phyloP scores from a whole-genome alignment of 2,329 filamentous ascomycete species.

The Xylariaceae sp. region DNA sequence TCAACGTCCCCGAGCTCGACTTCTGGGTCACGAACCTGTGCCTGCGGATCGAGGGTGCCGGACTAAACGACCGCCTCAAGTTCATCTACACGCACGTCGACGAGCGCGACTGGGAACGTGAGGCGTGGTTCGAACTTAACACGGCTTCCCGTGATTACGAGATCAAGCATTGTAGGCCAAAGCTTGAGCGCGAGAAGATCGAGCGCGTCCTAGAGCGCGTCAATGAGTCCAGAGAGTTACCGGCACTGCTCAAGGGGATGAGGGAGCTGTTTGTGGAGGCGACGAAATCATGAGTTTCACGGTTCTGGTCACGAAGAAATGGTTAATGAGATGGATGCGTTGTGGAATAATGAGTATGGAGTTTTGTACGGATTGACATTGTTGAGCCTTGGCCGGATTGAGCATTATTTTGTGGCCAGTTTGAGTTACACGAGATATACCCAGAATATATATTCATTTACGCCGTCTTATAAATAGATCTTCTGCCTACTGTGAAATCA shows the following conservation, averaged over 20 bases:
- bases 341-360: constrained; percentile 20
- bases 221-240: constrained; percentile 80
- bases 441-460: constrained; percentile 9
- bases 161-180: constrained; percentile 80
- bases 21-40: constrained; percentile 96
- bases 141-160: constrained; percentile 85
- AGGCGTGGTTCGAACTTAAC: constrained; percentile 92
- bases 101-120: constrained; percentile 84
- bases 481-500: not conserved
- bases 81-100: constrained; percentile 90
- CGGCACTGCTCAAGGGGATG: constrained; percentile 80
- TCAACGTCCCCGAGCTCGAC: constrained; percentile 91
- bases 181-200: constrained; percentile 78
- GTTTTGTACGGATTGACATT: not conserved
- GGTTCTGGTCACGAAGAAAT: not conserved
- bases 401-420: constrained; percentile 12
- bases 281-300: constrained; percentile 56
- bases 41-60: constrained; percentile 86
- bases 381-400: not conserved
- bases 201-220: constrained; percentile 79
- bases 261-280: constrained; percentile 76
- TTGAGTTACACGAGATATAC: constrained; percentile 20
- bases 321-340: not conserved
- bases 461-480: not conserved
- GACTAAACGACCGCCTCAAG: constrained; percentile 82